Percentiles rank a stretch among this genome's conserved stretches.
These are phyloP conservation scores for Coemansia sp. DNA, from an alignment of 192 early-diverging fungal species.

Conservation along the genomic window DNA sequence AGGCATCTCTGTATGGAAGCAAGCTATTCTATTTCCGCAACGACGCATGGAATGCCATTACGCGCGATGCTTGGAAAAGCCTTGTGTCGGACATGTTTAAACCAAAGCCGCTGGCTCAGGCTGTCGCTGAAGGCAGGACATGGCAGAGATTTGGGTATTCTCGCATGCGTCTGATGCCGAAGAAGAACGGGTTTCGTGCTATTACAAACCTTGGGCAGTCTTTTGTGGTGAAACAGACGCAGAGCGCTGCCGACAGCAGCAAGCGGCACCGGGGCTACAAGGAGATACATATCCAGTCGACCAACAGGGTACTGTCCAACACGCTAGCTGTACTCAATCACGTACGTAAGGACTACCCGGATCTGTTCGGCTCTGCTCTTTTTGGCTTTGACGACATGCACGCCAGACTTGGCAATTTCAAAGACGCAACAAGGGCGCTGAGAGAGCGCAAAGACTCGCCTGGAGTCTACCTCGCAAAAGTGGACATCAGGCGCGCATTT, in stretches of 20 bases:
- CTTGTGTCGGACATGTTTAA: constrained; percentile 45
- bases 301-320: constrained; percentile 18
- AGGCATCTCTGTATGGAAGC: constrained; percentile 63
- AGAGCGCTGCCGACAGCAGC: neutral
- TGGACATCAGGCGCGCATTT: constrained; percentile 76
- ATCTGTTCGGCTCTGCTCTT: constrained; percentile 43
- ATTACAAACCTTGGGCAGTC: constrained; percentile 69
- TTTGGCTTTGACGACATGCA: constrained; percentile 55
- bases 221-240: constrained; percentile 6
- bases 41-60: constrained; percentile 67
- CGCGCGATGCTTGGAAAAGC: constrained; percentile 44
- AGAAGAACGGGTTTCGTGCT: constrained; percentile 69
- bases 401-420: constrained; percentile 45
- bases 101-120: constrained; percentile 1
- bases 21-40: constrained; percentile 75
- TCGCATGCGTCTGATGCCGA: constrained; percentile 80
- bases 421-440: constrained; percentile 3
- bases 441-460: neutral
- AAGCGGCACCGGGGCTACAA: constrained; percentile 14
- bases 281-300: constrained; percentile 16
- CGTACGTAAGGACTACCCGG: constrained; percentile 16
- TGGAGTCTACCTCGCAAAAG: constrained; percentile 72
- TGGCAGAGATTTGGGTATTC: constrained; percentile 53
- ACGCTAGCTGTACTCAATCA: constrained; percentile 33
- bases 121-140: neutral